Evolutionary conservation across 805 yeast genomes (phyloP), one percentile per base, ranked within the genome.

Genomic region (Yarrowia sp.): DNA sequence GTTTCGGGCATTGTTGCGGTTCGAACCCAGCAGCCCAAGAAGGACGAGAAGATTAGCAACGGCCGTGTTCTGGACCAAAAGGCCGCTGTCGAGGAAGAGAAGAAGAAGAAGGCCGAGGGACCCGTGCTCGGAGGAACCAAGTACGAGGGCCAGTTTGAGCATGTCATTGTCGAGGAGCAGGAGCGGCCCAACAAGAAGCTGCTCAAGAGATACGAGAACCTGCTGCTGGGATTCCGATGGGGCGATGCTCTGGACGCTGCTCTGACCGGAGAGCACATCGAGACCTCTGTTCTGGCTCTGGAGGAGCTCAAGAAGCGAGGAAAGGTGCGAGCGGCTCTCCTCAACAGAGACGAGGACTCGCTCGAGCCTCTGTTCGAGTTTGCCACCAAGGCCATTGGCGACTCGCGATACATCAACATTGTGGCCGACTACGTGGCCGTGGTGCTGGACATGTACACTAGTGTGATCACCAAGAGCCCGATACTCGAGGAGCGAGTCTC

Each of bases 221-320:
- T 89, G 73, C 82, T 95, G 70, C 90, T 91, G 75, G 90, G 90
- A 34, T 95, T 95, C 82, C 86, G 89, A 75, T 95, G 98, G 97
- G 76, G 87, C 2, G 98, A 93, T 72, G 98, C 98, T 5, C 82
- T 95, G 52, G 97, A 94, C 76, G 83, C 88, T 69, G 98, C 97
- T 0, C 81, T 85, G 14, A 84, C 89, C 2, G 97, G 97, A 13
- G 83, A 88, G 76, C 86, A 94, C 0, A 86, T 87, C 68, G 97
- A 93, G 73, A 82, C 88, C 69, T 90, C 97, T 0, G 80, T 91
- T 9, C 89, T 97, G 15, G 92, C 92, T 2, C 81, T 95, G 70
- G 89, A 88, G 73, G 99, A 95, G 79, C 84, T 95, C 74, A 89
- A 91, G 74, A 87, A 86, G 73, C 84, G 97, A 69, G 98, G 98